Evolutionary conservation across 2,329 filamentous ascomycete genomes (phyloP), one percentile per base, ranked within the genome.

Genomic region (Domatiomyces globalis): DNA sequence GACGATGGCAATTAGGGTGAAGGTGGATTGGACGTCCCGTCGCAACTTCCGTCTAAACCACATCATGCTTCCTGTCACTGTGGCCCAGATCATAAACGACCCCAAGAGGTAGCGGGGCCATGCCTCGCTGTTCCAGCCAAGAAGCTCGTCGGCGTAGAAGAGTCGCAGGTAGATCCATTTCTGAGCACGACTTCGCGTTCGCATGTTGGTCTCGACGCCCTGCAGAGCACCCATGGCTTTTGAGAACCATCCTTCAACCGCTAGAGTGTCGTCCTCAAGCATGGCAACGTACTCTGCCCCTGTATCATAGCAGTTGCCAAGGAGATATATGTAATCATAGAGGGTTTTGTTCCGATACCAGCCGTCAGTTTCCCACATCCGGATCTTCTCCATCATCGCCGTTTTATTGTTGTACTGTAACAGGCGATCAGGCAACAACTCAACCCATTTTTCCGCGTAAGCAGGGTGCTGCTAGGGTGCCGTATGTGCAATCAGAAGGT

Each of bases 241-340:
- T 46, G 68, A 62, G 55, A 69, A 72, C 72, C 73, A 74, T 10
- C 71, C 71, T 48, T 72, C 69, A 57, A 70, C 65, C 29, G 69
- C 71, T 3, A 75, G 50, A 2, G 69, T 64, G 55, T 74, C 72
- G 54, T 74, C 72, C 56, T 75, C 72, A 4, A 75, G 57, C 42
- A 75, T 69, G 5, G 65, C 61, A 39, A 70, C 64, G 54, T 72
- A 72, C 2, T 66, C 64, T 6, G 70, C 63, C 18, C 63, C 63
- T 6, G 63, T 61, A 25, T 61, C 60, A 20, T 64, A 54, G 57
- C 72, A 74, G 9, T 64, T 63, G 47, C 68, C 64, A 22, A 74
- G 56, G 22, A 73, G 55, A 45, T 69, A 69, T 8, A 58, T 63
- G 54, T 73, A 73, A 55, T 74, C 72, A 51, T 68, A 69, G 5